Evolutionary conservation across 371 early-diverging fungal species (phyloP).

Genomic region (Capniomyces stellatus): DNA sequence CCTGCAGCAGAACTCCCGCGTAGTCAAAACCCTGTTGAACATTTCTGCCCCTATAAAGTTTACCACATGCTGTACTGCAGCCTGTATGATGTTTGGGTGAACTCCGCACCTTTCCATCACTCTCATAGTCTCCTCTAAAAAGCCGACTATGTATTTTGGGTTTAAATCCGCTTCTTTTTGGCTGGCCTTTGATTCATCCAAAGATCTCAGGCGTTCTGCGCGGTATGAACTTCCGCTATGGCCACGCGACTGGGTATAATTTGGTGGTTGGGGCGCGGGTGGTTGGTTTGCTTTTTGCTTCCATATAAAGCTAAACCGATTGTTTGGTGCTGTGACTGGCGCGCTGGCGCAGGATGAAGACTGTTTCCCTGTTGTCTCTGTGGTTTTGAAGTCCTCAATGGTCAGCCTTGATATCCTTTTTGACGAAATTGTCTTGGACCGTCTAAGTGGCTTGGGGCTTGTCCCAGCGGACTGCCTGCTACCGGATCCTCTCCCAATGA

Average conservation of each 20-base stretch:
- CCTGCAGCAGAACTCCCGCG: slow-evolving; percentile 53
- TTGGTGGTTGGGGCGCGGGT: background rate
- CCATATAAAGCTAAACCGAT: background rate
- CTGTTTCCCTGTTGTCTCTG: background rate
- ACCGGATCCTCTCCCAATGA: background rate
- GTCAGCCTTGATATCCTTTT: background rate
- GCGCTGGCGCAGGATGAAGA: background rate
- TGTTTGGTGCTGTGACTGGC: too few relatives aligned
- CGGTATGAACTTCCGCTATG: background rate
- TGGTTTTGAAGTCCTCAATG: background rate
- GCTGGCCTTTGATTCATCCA: background rate
- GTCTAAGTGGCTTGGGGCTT: background rate
- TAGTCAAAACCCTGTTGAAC: slow-evolving; percentile 63
- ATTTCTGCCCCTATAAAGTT: slow-evolving; percentile 52
- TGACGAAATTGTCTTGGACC: background rate
- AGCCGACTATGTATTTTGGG: background rate
- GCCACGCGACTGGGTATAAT: background rate
- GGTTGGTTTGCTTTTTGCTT: background rate
- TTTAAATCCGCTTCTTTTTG: background rate
- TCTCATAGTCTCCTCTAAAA: background rate
- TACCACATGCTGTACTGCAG: slow-evolving; percentile 49
- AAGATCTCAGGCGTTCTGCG: background rate
- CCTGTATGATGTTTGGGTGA: slow-evolving; percentile 48
- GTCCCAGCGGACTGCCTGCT: background rate
- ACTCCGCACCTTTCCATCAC: slow-evolving; percentile 35